Evolutionary conservation across 306 rosid species (phyloP).

Genomic region (Acacia acuminata): DNA sequence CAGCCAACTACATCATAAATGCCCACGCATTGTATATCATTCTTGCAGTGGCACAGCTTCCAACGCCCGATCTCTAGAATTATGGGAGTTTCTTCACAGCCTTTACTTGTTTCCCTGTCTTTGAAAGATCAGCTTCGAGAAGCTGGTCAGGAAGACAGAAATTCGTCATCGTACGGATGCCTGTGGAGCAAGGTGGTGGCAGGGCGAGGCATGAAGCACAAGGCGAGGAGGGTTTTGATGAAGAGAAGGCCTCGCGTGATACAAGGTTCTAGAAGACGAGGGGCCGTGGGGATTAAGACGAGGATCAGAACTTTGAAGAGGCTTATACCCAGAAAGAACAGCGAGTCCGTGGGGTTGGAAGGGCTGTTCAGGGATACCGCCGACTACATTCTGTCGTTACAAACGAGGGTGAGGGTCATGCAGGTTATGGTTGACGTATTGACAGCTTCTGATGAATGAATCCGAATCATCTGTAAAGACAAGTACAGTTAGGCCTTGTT

Average conservation of each 20-base stretch:
- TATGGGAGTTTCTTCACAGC: constrained; percentile 56
- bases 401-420: constrained; percentile 79
- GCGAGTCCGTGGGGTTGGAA: constrained; percentile 54
- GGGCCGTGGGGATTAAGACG: constrained; percentile 44
- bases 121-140: constrained; percentile 28
- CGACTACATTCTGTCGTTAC: constrained; percentile 67
- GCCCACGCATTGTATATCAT: neutral
- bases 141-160: constrained; percentile 12
- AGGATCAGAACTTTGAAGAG: constrained; percentile 75
- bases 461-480: constrained; percentile 34
- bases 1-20: constrained; percentile 14
- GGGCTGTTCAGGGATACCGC: constrained; percentile 84
- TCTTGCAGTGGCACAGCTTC: neutral
- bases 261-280: constrained; percentile 35
- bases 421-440: constrained; percentile 69
- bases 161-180: constrained; percentile 32
- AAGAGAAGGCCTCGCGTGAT: constrained; percentile 38
- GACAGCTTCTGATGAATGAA: constrained; percentile 41
- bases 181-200: constrained; percentile 43
- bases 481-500: neutral
- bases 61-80: neutral
- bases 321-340: constrained; percentile 52
- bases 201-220: constrained; percentile 14
- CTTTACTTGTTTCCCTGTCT: constrained; percentile 40
- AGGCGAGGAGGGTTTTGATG: constrained; percentile 36